phyloP scores from a whole-genome alignment of 1,139 yeast genomes.

The Sugiyamaella xylanicola region DNA sequence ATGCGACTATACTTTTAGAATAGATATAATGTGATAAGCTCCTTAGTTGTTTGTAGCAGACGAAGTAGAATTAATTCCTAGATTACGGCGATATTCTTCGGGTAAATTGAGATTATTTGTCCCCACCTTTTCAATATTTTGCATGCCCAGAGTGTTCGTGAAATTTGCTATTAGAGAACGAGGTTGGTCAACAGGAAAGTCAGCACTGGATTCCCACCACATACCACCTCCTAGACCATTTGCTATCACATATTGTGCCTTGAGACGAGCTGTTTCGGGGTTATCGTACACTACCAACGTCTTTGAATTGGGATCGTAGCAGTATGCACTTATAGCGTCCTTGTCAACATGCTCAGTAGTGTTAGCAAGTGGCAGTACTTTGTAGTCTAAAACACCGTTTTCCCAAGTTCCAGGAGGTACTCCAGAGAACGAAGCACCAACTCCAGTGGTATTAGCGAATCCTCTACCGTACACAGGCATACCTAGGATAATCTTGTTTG shows the following conservation, averaged over 20 bases:
- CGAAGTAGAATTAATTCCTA: conserved; percentile 4
- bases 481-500: conserved; percentile 69
- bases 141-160: conserved; percentile 29
- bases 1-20: too few species aligned
- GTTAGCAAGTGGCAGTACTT: conserved; percentile 51
- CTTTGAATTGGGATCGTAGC: conserved; percentile 48
- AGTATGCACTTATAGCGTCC: conserved; percentile 58
- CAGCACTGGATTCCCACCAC: conserved; percentile 96
- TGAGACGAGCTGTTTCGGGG: conserved; percentile 52
- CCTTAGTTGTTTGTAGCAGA: neutral
- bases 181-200: conserved; percentile 40
- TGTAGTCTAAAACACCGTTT: conserved; percentile 56
- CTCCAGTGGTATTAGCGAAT: conserved; percentile 52
- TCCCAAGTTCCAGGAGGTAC: conserved; percentile 51
- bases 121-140: conserved; percentile 11
- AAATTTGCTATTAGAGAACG: conserved; percentile 37
- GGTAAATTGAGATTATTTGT: conserved; percentile 15
- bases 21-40: too few species aligned
- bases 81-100: conserved; percentile 12
- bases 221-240: conserved; percentile 75
- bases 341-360: conserved; percentile 55
- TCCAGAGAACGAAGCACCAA: conserved; percentile 52
- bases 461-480: conserved; percentile 87
- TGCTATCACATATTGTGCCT: conserved; percentile 59
- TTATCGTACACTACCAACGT: conserved; percentile 70